Evolutionary conservation across 1,139 yeast species (phyloP).

Genomic region (Meyerozyma carpophila): DNA sequence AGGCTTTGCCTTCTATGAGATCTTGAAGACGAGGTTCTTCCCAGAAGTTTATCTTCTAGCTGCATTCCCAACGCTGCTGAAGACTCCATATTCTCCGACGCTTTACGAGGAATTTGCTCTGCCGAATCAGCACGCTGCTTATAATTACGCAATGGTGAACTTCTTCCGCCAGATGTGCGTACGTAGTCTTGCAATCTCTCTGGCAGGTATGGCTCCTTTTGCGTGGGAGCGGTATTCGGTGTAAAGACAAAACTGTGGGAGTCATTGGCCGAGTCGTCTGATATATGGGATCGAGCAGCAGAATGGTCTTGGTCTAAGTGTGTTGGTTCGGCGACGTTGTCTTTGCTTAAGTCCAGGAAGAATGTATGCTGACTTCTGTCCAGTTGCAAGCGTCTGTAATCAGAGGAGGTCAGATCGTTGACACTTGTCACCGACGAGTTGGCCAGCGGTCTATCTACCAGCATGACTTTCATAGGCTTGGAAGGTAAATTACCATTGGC

Average conservation of each 20-base stretch:
- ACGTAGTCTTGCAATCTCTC: constrained; percentile 19
- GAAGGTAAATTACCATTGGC: constrained; percentile 39
- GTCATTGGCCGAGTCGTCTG: constrained; percentile 12
- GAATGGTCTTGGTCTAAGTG: background rate
- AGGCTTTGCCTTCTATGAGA: constrained; percentile 3
- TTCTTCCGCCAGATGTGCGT: constrained; percentile 11
- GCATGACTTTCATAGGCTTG: constrained; percentile 39
- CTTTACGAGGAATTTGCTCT: constrained; percentile 9
- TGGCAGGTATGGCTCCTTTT: constrained; percentile 10
- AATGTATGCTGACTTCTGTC: background rate
- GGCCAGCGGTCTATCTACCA: constrained; percentile 15
- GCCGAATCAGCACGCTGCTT: constrained; percentile 8
- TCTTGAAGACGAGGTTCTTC: background rate
- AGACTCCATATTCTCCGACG: constrained; percentile 22
- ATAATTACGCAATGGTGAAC: constrained; percentile 20
- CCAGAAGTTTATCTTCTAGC: constrained; percentile 17
- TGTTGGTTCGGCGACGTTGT: background rate
- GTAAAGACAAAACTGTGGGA: constrained; percentile 30
- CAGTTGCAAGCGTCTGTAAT: background rate
- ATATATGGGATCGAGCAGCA: background rate
- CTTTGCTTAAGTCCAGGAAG: background rate
- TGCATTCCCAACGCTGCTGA: constrained; percentile 22
- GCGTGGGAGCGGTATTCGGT: background rate
- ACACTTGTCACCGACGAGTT: constrained; percentile 1
- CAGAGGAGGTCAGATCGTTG: background rate